Evolutionary conservation across 2,329 filamentous ascomycete species (phyloP).

Genomic region (Hypoxylon sp.): DNA sequence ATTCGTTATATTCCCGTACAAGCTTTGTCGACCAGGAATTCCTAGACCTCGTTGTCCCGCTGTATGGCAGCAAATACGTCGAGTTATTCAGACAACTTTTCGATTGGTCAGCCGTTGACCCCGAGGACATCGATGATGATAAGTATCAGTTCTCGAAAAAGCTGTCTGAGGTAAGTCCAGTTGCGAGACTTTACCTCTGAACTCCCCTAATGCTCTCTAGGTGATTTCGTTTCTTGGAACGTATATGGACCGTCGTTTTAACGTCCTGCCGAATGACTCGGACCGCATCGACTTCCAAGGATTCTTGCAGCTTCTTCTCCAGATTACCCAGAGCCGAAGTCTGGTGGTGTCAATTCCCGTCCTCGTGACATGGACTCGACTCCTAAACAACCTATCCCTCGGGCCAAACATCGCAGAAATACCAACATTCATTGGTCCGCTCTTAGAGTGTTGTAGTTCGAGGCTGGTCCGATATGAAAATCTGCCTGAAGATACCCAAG

Average conservation of each 20-base stretch:
- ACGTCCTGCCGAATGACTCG: constrained; percentile 69
- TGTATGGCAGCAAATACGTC: constrained; percentile 81
- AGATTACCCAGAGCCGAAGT: constrained; percentile 86
- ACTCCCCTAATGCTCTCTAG: constrained; percentile 60
- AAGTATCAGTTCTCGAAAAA: constrained; percentile 96
- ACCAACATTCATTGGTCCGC: constrained; percentile 75
- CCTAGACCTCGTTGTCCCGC: constrained; percentile 80
- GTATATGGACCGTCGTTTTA: constrained; percentile 84
- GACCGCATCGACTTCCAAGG: constrained; percentile 76
- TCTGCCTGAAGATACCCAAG: constrained; percentile 84
- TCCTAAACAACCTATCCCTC: constrained; percentile 81
- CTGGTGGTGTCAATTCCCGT: constrained; percentile 94
- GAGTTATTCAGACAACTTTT: constrained; percentile 80
- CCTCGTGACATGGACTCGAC: constrained; percentile 88
- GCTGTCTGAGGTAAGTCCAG: constrained; percentile 81
- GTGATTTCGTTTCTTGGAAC: constrained; percentile 88
- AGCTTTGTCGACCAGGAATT: constrained; percentile 86
- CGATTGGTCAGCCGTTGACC: constrained; percentile 83
- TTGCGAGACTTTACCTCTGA: constrained; percentile 5
- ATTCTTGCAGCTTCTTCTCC: constrained; percentile 84
- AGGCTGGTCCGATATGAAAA: constrained; percentile 90
- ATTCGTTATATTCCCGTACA: constrained; percentile 82
- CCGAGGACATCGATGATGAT: constrained; percentile 88
- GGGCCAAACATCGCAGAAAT: constrained; percentile 73
- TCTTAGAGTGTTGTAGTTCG: constrained; percentile 86